Evolutionary conservation across 164 flowering plant species (phyloP).

Genomic region (Santalum album): DNA sequence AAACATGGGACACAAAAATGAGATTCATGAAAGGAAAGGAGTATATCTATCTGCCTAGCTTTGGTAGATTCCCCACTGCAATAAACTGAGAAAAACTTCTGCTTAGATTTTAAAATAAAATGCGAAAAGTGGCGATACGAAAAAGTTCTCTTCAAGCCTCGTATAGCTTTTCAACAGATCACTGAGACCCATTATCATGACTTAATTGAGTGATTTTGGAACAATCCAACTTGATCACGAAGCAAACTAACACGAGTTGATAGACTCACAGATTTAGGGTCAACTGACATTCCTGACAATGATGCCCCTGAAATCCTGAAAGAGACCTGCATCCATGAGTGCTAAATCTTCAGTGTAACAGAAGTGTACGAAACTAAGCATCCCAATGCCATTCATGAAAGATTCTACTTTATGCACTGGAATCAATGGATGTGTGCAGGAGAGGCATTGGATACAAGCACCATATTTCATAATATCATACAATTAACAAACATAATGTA

Average conservation of each 20-base stretch:
- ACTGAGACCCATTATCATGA: not conserved
- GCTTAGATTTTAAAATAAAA: not conserved
- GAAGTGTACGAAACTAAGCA: not conserved
- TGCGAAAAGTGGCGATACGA: not conserved
- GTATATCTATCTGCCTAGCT: no score
- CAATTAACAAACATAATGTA: no score
- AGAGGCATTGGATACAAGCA: no score
- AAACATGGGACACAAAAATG: no score
- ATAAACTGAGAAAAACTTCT: no score
- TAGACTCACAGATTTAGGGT: constrained; percentile 83
- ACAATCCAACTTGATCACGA: not conserved
- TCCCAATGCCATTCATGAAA: no score
- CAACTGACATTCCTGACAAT: constrained; percentile 77
- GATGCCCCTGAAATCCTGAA: constrained; percentile 83
- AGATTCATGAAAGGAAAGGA: no score
- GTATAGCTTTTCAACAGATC: not conserved
- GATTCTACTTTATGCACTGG: no score
- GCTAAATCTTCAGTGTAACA: not conserved
- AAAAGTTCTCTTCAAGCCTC: not conserved
- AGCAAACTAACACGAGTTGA: not conserved
- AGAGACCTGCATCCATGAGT: constrained; percentile 53
- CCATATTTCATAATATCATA: no score
- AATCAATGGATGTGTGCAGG: not conserved
- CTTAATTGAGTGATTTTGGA: not conserved
- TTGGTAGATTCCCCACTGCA: no score